phyloP scores from a whole-genome alignment of 2,329 filamentous ascomycete species.

The Sporothrix protearum region DNA sequence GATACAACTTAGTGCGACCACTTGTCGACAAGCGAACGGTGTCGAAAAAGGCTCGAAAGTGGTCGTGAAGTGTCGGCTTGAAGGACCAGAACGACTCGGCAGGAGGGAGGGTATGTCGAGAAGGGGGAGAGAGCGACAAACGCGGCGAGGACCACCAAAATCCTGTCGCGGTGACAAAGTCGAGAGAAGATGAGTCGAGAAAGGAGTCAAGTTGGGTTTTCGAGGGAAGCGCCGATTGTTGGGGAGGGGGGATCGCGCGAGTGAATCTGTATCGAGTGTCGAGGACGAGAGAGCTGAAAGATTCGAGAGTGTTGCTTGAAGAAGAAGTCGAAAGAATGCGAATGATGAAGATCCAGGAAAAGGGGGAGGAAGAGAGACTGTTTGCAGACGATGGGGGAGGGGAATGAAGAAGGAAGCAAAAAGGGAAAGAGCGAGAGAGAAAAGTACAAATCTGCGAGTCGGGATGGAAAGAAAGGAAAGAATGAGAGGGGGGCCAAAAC shows the following conservation, averaged over 20 bases:
- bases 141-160: not conserved
- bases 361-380: not conserved
- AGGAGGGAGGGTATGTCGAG: not conserved
- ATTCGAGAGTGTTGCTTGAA: constrained; percentile 2
- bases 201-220: not conserved
- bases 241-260: constrained; percentile 15
- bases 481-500: constrained; percentile 21
- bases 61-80: not conserved
- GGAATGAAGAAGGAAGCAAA: not conserved
- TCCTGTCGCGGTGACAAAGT: not conserved
- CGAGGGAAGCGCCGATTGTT: not conserved
- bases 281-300: constrained; percentile 11
- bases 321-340: constrained; percentile 10
- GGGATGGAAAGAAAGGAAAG: constrained; percentile 17
- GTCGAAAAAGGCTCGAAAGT: not conserved
- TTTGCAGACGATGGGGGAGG: not conserved
- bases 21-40: not conserved
- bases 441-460: constrained; percentile 11
- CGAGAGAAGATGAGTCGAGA: not conserved
- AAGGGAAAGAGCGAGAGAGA: constrained; percentile 6
- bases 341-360: not conserved
- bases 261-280: constrained; percentile 17
- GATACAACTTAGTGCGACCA: not conserved
- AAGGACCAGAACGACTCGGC: not conserved
- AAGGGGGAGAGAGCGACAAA: not conserved